A percentile compares a stretch with the other conserved stretches of the same genome.
These are phyloP conservation scores for Dictyophora rubrovolvata DNA, from an alignment of 768 basidiomycete genomes.

Conservation along the genomic window DNA sequence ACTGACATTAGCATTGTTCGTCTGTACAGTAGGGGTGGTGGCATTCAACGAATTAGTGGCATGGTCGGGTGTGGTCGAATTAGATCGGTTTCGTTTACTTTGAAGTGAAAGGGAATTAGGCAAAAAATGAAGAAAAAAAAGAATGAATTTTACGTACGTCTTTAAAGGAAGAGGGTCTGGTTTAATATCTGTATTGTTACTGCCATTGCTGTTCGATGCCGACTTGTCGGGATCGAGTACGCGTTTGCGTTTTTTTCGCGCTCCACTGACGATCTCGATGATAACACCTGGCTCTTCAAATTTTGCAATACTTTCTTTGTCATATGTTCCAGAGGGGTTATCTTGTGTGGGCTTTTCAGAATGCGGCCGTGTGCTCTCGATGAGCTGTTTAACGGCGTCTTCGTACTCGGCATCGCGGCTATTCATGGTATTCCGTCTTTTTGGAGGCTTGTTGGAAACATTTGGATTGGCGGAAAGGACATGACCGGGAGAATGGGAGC, in stretches of 20 bases:
- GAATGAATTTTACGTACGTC: neutral
- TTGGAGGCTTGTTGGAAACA: slow-evolving; percentile 30
- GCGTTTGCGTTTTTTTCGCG: slow-evolving; percentile 66
- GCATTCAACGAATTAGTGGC: neutral
- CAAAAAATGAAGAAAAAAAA: neutral
- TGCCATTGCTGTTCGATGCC: neutral
- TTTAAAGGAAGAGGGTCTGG: neutral
- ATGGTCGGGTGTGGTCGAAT: slow-evolving; percentile 8
- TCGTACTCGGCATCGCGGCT: slow-evolving; percentile 91
- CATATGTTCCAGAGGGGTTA: slow-evolving; percentile 8
- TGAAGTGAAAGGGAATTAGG: neutral
- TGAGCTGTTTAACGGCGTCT: slow-evolving; percentile 46
- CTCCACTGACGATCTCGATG: slow-evolving; percentile 29
- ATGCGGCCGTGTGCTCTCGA: slow-evolving; percentile 32
- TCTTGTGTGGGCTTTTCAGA: slow-evolving; percentile 4
- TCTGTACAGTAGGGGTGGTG: neutral
- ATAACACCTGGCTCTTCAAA: slow-evolving; percentile 28
- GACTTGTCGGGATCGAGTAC: neutral
- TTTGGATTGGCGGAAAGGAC: slow-evolving; percentile 41
- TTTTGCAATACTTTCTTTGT: slow-evolving; percentile 19
- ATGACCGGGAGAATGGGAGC: slow-evolving; percentile 61
- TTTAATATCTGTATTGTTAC: neutral
- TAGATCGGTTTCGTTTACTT: slow-evolving; percentile 7
- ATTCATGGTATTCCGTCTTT: slow-evolving; percentile 95
- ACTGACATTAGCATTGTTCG: neutral